Base-by-base conservation (phyloP, 768 basidiomycete species). In the Boletus tomentosulus region DNA sequence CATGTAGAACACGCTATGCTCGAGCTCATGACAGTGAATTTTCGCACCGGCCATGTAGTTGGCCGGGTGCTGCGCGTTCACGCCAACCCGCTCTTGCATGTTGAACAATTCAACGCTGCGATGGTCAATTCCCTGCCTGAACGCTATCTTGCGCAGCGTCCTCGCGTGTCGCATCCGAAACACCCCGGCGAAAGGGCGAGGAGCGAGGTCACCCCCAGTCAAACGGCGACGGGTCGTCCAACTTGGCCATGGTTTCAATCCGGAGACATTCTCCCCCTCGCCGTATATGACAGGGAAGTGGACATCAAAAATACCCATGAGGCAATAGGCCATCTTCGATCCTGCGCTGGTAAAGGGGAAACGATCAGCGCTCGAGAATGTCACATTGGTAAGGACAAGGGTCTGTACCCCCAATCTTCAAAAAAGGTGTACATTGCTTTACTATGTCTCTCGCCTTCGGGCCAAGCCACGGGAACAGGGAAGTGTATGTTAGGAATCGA, bases 251-350 rank as follows among this genome's bases (percentile, higher is more conserved):
- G 48, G 68, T 64, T 43, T 63, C 65, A 48, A 57, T 56, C 51
- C 63, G 66, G 33, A 70, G 62, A 22, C 68, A 13, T 58, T 48
- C 7, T 50, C 53, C 24, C 62, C 66, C 30, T 66, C 69, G 30
- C 69, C 69, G 39, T 71, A 69, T 57, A 60, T 55, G 42, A 69
- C 62, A 10, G 69, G 59, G 43, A 69, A 51, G 39, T 61, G 56
- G 19, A 67, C 63, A 28, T 61, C 55, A 28, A 69, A 65, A 39
- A 69, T 51, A 13, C 65, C 69, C 58, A 69, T 62, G 42, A 69
- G 57, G 25, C 53, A 61, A 37, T 69, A 69, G 7, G 69, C 65
- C 12, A 48, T 71, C 68, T 45, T 71, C 68, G 37, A 58, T 16
- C 51, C 57, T 6, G 65, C 66, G 6, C 9, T 24, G 8, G 24